A percentile compares a stretch with the other conserved stretches of the same genome.
Evolutionary conservation across 2,329 filamentous ascomycete species (phyloP).

Genomic region (Sarocladium strictum): DNA sequence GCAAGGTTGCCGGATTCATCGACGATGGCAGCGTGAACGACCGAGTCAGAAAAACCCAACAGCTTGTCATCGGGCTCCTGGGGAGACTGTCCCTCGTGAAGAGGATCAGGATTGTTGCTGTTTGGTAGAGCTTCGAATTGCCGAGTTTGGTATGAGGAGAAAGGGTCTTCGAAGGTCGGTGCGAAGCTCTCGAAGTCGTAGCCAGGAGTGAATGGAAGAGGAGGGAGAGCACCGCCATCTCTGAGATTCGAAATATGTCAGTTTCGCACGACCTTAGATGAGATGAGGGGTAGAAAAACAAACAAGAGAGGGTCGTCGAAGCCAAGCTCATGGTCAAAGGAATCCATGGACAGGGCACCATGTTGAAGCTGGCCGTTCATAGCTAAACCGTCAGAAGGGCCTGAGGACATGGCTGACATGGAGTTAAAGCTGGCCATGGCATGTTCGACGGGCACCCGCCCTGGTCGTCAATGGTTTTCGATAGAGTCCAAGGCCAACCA

Average conservation of each 20-base stretch:
- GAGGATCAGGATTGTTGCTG: constrained; percentile 30
- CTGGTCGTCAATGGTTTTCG: neutral
- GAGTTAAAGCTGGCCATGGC: constrained; percentile 55
- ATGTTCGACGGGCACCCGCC: constrained; percentile 30
- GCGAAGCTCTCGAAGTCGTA: constrained; percentile 58
- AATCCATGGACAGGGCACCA: constrained; percentile 34
- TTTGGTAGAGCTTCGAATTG: constrained; percentile 30
- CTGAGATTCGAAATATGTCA: constrained; percentile 16
- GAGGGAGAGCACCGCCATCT: constrained; percentile 27
- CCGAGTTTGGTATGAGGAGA: constrained; percentile 47
- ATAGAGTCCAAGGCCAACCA: neutral
- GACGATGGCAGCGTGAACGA: constrained; percentile 54
- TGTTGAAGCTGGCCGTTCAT: constrained; percentile 33
- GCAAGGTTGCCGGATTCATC: constrained; percentile 60
- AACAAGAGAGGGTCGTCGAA: constrained; percentile 55
- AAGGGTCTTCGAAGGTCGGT: constrained; percentile 60
- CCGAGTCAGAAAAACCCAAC: constrained; percentile 64
- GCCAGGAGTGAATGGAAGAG: constrained; percentile 48
- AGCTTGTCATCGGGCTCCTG: constrained; percentile 63
- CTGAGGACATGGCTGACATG: constrained; percentile 44
- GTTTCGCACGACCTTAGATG: neutral
- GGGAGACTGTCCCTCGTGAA: constrained; percentile 42
- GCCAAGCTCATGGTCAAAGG: constrained; percentile 44
- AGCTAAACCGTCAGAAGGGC: constrained; percentile 40
- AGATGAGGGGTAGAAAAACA: constrained; percentile 20